These are phyloP conservation scores for Penstemon barbatus DNA, from an alignment of 257 asterid genomes.

Conservation along the genomic window DNA sequence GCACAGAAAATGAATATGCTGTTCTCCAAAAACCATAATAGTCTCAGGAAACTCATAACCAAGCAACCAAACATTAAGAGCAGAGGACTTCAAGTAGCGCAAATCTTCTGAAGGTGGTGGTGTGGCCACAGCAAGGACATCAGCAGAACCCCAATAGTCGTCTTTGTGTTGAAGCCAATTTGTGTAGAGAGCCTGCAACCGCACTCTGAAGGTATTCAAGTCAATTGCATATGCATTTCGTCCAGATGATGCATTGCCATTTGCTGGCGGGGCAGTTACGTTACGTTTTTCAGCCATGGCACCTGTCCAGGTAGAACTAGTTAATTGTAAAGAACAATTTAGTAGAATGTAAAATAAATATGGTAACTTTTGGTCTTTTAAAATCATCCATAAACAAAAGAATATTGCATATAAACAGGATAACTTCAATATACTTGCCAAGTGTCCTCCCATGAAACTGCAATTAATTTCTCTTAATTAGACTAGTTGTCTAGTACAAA, in stretches of 20 bases:
- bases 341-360: neutral
- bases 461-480: neutral
- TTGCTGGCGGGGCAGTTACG: constrained; percentile 37
- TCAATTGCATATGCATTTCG: constrained; percentile 46
- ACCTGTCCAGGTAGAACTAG: constrained; percentile 25
- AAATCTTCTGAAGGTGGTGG: constrained; percentile 68
- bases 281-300: constrained; percentile 51
- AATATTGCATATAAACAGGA: neutral
- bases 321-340: neutral
- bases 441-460: neutral
- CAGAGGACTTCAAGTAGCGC: constrained; percentile 68
- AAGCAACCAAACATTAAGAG: constrained; percentile 64
- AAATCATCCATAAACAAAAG: neutral
- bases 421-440: neutral
- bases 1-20: constrained; percentile 54
- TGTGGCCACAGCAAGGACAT: constrained; percentile 55
- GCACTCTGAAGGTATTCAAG: constrained; percentile 43
- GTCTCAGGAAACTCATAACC: constrained; percentile 81
- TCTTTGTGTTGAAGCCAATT: constrained; percentile 53
- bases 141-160: constrained; percentile 58
- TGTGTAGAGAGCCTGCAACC: constrained; percentile 52
- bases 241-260: constrained; percentile 33
- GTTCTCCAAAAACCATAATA: constrained; percentile 58
- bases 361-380: neutral
- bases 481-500: neutral